A percentile compares a stretch with the other conserved stretches of the same genome.
phyloP scores from a whole-genome alignment of 202 grass and related monocot genomes.

The Alloteropsis angusta region DNA sequence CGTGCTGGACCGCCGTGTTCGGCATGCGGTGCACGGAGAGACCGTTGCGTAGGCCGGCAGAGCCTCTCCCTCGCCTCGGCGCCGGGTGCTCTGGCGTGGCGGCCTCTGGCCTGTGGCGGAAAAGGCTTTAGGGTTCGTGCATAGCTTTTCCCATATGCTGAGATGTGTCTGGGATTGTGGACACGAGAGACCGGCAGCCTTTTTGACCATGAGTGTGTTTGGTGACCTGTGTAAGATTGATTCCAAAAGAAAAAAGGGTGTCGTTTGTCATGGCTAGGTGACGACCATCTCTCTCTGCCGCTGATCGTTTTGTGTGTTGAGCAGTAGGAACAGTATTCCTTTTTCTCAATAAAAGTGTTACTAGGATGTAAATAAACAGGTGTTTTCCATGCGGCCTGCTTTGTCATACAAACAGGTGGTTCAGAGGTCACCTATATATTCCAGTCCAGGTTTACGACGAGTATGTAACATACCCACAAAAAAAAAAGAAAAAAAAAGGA shows the following conservation, averaged over 20 bases:
- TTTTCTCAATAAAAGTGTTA: too few relatives aligned
- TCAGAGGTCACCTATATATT: too few relatives aligned
- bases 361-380: too few relatives aligned
- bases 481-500: too few relatives aligned
- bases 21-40: neutral
- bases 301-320: neutral
- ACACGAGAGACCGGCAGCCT: neutral
- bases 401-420: too few relatives aligned
- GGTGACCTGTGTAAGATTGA: neutral
- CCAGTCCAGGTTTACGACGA: neutral
- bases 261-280: slow-evolving; percentile 33
- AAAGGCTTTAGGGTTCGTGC: neutral
- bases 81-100: too few relatives aligned
- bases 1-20: neutral
- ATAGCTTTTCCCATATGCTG: neutral
- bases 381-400: too few relatives aligned
- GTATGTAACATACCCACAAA: too few relatives aligned
- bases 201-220: slow-evolving; percentile 24
- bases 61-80: neutral
- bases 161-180: neutral
- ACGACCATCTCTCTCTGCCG: slow-evolving; percentile 28
- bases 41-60: neutral
- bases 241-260: neutral
- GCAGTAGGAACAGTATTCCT: neutral
- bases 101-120: neutral